Percentiles rank a stretch among this genome's conserved stretches.
These are phyloP conservation scores for Terana coerulea DNA, from an alignment of 768 basidiomycete species.

Conservation along the genomic window DNA sequence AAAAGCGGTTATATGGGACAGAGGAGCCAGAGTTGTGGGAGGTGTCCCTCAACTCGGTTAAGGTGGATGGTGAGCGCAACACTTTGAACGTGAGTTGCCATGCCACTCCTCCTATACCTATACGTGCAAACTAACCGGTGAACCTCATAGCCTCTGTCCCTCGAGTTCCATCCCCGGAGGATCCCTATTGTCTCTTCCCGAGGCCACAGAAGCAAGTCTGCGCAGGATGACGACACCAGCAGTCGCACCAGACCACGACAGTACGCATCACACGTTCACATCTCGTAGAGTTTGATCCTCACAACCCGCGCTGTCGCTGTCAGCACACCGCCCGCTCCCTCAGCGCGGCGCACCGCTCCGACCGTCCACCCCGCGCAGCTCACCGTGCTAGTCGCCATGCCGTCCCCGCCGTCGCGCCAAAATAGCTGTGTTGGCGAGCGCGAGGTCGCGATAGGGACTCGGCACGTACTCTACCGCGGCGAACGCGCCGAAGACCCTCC, in stretches of 20 bases:
- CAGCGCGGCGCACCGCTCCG: background rate
- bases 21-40: constrained; percentile 8
- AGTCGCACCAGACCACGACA: too few relatives aligned
- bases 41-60: background rate
- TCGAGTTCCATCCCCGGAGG: background rate
- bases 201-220: background rate
- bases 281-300: too few relatives aligned
- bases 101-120: background rate
- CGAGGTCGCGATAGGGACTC: constrained; percentile 1
- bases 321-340: too few relatives aligned
- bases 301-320: too few relatives aligned
- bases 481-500: background rate
- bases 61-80: background rate
- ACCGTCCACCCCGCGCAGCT: background rate
- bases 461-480: background rate
- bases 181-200: background rate
- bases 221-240: background rate
- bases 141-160: background rate
- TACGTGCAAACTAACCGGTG: too few relatives aligned
- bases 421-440: too few relatives aligned
- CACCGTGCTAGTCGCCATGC: constrained; percentile 7
- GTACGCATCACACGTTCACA: too few relatives aligned
- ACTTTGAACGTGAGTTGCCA: background rate
- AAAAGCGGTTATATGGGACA: background rate
- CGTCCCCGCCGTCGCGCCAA: background rate